Conservation (phyloP, 495 filamentous ascomycete genomes). For the Trichoderma reesei region DNA sequence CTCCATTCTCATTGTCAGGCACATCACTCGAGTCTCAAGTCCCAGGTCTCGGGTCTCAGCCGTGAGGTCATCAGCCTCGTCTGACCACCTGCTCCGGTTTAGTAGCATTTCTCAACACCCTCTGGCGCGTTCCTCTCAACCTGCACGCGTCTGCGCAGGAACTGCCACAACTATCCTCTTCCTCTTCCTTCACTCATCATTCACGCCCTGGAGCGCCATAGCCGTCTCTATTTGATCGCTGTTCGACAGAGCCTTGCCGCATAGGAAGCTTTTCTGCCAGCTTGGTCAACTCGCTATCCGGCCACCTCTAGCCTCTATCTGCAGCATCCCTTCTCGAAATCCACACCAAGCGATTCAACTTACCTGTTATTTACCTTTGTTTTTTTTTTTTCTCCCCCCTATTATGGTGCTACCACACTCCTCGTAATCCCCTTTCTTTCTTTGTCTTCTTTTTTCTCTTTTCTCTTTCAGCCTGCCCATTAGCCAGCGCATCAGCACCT, state of each 20-base stretch:
- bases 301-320: neutral
- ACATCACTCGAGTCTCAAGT: neutral
- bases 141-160: neutral
- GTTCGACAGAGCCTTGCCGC: neutral
- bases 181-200: neutral
- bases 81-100: neutral
- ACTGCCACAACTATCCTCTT: neutral
- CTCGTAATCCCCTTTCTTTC: neutral
- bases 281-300: neutral
- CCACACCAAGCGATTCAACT: neutral
- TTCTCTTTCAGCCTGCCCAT: neutral
- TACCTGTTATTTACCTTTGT: neutral
- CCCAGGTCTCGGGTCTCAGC: neutral
- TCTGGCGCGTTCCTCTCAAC: neutral
- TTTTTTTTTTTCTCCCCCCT: neutral
- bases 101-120: neutral
- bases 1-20: neutral
- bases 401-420: neutral
- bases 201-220: neutral
- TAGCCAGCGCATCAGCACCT: neutral
- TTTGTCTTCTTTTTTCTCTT: neutral
- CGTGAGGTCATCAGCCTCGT: slow-evolving; percentile 1
- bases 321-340: neutral
- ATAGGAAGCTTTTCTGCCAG: neutral
- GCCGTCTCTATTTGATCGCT: neutral